Evolutionary conservation across 768 basidiomycete genomes (phyloP).

Genomic region (Exsudoporus frostii): DNA sequence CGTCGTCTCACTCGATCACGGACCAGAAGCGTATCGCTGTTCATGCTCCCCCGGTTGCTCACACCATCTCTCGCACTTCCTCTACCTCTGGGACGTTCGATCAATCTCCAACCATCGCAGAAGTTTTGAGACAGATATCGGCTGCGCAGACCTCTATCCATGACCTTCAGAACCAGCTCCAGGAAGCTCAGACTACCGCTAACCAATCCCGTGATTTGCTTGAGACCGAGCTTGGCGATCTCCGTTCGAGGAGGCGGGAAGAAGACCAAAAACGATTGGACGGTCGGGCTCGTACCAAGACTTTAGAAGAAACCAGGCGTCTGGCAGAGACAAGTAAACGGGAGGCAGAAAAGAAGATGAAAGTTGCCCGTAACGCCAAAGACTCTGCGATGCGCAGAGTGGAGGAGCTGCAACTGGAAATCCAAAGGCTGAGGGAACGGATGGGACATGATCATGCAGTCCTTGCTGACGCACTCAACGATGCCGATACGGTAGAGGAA

Average conservation of each 20-base stretch:
- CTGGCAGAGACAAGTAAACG: constrained; percentile 73
- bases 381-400: constrained; percentile 60
- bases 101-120: constrained; percentile 66
- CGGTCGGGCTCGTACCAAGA: constrained; percentile 78
- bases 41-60: constrained; percentile 26
- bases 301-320: constrained; percentile 83
- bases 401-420: constrained; percentile 59
- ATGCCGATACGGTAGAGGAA: constrained; percentile 46
- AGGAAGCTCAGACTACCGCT: constrained; percentile 55
- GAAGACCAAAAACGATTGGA: constrained; percentile 81
- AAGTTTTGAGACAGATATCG: constrained; percentile 73
- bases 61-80: constrained; percentile 22
- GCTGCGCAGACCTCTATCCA: constrained; percentile 55
- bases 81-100: constrained; percentile 40
- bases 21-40: constrained; percentile 29
- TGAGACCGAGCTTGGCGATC: constrained; percentile 69
- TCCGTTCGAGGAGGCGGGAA: constrained; percentile 71
- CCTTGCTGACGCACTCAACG: constrained; percentile 43
- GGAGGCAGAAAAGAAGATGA: constrained; percentile 88
- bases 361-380: constrained; percentile 58
- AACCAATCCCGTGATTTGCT: constrained; percentile 60
- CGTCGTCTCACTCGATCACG: constrained; percentile 14
- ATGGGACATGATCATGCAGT: constrained; percentile 54
- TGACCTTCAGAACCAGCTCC: constrained; percentile 69
- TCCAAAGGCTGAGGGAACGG: constrained; percentile 51